A percentile compares a stretch with the other conserved stretches of the same genome.
These are phyloP conservation scores for Fusarium penzigii DNA, from an alignment of 2,329 filamentous ascomycete species.

Conservation along the genomic window DNA sequence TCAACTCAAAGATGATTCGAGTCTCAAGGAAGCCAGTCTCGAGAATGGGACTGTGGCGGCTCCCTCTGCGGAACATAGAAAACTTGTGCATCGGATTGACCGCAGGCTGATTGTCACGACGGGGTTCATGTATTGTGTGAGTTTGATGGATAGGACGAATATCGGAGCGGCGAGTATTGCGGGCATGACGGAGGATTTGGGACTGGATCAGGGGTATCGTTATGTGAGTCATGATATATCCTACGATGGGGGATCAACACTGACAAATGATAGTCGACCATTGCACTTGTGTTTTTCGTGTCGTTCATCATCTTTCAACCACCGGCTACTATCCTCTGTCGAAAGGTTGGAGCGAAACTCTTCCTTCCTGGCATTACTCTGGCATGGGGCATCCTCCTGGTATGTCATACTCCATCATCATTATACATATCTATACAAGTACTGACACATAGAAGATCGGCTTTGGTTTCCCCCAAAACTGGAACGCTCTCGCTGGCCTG, in stretches of 20 bases:
- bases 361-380: slow-evolving; percentile 24
- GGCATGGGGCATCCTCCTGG: slow-evolving; percentile 20
- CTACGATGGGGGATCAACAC: background rate
- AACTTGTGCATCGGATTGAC: slow-evolving; percentile 2
- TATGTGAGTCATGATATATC: background rate
- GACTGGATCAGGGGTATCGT: slow-evolving; percentile 1
- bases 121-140: slow-evolving; percentile 6
- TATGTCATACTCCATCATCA: slow-evolving; percentile 3
- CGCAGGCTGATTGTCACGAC: background rate
- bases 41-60: no score
- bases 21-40: no score
- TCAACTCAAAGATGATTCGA: no score
- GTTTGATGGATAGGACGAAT: slow-evolving; percentile 4
- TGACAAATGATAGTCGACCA: slow-evolving; percentile 12
- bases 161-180: slow-evolving; percentile 1
- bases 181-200: slow-evolving; percentile 1
- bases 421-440: background rate
- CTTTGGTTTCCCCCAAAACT: slow-evolving; percentile 15
- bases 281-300: slow-evolving; percentile 24
- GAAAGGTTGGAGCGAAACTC: slow-evolving; percentile 21
- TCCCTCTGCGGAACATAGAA: background rate
- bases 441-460: background rate
- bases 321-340: slow-evolving; percentile 16
- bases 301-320: slow-evolving; percentile 26
- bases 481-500: slow-evolving; percentile 4